Percentiles rank a stretch among this genome's conserved stretches.
phyloP scores from a whole-genome alignment of 371 early-diverging fungal species.

The Mucor mucedo region DNA sequence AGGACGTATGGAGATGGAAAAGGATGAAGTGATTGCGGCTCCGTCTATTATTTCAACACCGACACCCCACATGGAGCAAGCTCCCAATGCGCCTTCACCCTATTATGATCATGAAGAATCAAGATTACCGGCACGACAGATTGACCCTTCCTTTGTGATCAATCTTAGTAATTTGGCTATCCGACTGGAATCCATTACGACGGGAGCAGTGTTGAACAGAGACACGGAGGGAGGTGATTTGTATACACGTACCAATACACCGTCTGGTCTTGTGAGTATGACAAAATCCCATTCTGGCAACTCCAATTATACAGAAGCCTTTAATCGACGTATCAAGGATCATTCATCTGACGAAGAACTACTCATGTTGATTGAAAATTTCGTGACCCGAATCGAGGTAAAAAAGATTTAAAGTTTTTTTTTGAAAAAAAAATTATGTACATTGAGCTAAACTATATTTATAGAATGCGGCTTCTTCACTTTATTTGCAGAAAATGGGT shows the following conservation, averaged over 20 bases:
- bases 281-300: not conserved
- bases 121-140: constrained; percentile 7
- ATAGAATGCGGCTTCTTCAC: constrained; percentile 60
- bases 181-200: constrained; percentile 60
- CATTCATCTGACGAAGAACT: constrained; percentile 63
- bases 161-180: constrained; percentile 53
- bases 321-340: constrained; percentile 48
- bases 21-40: constrained; percentile 28
- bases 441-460: too few species aligned
- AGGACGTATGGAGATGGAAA: constrained; percentile 51
- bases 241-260: constrained; percentile 18
- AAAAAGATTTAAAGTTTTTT: not conserved
- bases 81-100: not conserved
- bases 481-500: constrained; percentile 63
- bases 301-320: constrained; percentile 18
- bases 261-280: not conserved
- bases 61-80: constrained; percentile 14
- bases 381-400: constrained; percentile 66
- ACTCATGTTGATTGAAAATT: constrained; percentile 58
- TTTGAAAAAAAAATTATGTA: too few species aligned
- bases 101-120: not conserved
- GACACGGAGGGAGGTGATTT: not conserved
- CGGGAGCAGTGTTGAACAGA: constrained; percentile 27
- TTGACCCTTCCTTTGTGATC: constrained; percentile 51
- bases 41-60: constrained; percentile 4